phyloP scores from a whole-genome alignment of 495 filamentous ascomycete species.

The Trichoderma virens region DNA sequence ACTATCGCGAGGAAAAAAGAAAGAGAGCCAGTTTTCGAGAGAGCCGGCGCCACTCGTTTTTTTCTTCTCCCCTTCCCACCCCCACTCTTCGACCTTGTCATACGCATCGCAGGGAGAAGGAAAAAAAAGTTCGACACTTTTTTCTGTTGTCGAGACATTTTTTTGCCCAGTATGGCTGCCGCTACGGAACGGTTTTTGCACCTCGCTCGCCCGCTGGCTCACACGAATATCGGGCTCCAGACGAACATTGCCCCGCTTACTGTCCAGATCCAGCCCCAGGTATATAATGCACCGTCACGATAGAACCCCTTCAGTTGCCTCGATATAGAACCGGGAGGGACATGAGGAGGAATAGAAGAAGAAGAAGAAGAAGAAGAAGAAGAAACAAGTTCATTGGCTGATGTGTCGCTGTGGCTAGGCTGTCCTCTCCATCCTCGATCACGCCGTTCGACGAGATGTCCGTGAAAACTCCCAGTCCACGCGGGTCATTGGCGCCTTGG shows the following conservation, averaged over 20 bases:
- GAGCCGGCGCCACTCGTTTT: neutral
- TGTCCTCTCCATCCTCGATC: conserved; percentile 94
- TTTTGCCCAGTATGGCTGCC: conserved; percentile 64
- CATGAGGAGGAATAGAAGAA: neutral
- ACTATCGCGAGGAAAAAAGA: conserved; percentile 6
- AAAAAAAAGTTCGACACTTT: conserved; percentile 2
- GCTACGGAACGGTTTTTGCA: conserved; percentile 78
- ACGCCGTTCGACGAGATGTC: conserved; percentile 84
- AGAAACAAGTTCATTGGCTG: neutral
- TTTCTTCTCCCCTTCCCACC: neutral
- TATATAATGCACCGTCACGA: conserved; percentile 53
- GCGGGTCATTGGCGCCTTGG: conserved; percentile 89
- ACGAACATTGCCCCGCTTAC: conserved; percentile 80
- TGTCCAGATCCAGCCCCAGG: conserved; percentile 92
- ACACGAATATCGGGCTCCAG: conserved; percentile 66
- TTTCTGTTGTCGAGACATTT: neutral
- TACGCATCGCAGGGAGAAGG: neutral
- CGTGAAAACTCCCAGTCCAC: conserved; percentile 74
- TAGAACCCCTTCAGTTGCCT: conserved; percentile 66
- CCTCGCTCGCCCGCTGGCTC: conserved; percentile 84
- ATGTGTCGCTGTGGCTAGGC: conserved; percentile 48
- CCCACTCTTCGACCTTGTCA: neutral
- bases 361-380: neutral
- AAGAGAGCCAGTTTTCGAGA: neutral
- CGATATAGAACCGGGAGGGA: neutral